phyloP scores from a whole-genome alignment of 2,329 filamentous ascomycete species.

The Monilinia fructicola region DNA sequence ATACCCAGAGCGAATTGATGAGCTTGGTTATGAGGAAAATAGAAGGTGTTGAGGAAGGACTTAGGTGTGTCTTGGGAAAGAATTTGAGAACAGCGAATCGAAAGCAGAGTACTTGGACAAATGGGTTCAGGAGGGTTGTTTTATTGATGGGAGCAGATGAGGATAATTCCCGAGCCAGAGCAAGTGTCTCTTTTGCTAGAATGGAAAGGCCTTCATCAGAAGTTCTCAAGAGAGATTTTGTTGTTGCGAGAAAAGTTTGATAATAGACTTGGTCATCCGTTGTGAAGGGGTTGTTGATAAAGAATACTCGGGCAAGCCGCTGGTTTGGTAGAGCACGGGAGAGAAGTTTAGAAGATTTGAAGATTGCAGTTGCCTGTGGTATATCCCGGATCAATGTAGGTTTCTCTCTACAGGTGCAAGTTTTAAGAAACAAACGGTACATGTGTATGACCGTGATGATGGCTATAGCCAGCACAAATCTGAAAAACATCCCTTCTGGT shows the following conservation, averaged over 20 bases:
- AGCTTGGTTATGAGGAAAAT: slow-evolving; percentile 6
- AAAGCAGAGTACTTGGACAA: slow-evolving; percentile 19
- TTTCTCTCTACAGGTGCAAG: slow-evolving; percentile 3
- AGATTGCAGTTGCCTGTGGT: not conserved
- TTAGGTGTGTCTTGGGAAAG: not conserved
- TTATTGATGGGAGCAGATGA: not conserved
- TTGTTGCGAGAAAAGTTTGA: not conserved
- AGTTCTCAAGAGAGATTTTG: not conserved
- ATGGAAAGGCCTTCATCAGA: not conserved
- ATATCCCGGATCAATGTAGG: not conserved
- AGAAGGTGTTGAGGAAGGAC: not conserved
- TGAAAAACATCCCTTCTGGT: not conserved
- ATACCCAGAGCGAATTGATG: slow-evolving; percentile 20
- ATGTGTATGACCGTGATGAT: not conserved
- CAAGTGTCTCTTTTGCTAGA: not conserved
- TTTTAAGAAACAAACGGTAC: not conserved
- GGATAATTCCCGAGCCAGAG: not conserved
- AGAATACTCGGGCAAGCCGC: slow-evolving; percentile 14
- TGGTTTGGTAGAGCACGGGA: slow-evolving; percentile 16
- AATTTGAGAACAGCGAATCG: slow-evolving; percentile 15
- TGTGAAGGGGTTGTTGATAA: slow-evolving; percentile 17
- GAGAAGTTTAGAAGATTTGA: not conserved
- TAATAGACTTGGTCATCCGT: not conserved
- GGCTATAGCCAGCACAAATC: not conserved
- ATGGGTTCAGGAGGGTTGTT: not conserved